Evolutionary conservation across 768 basidiomycete genomes (phyloP).

Genomic region (Dentipellis fragilis): DNA sequence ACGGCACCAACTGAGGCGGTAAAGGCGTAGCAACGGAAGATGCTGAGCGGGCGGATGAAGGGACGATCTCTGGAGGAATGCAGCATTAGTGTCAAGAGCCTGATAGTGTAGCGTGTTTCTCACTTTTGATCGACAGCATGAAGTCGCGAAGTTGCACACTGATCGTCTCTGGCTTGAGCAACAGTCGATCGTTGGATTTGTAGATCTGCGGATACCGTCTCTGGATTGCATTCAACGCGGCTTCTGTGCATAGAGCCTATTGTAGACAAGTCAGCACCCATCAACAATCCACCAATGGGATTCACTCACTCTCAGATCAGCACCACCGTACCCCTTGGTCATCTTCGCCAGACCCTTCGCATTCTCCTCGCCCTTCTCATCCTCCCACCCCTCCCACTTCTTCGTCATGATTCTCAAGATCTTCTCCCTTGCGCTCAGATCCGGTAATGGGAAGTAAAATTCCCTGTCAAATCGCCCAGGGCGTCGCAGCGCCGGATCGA

Average conservation of each 20-base stretch:
- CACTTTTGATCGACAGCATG: conserved; percentile 95
- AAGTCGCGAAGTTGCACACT: conserved; percentile 82
- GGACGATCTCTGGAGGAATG: conserved; percentile 64
- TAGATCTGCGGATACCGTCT: conserved; percentile 96
- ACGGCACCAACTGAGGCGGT: conserved; percentile 73
- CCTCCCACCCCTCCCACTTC: conserved; percentile 81
- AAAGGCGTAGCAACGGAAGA: conserved; percentile 79
- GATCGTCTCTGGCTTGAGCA: conserved; percentile 81
- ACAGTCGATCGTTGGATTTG: conserved; percentile 75
- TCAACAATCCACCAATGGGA: conserved; percentile 2
- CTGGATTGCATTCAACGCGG: conserved; percentile 93
- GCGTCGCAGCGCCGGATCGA: conserved; percentile 88
- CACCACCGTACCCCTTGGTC: conserved; percentile 97
- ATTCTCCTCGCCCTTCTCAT: conserved; percentile 34
- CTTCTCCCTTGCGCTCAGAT: conserved; percentile 72
- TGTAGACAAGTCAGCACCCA: conserved; percentile 4
- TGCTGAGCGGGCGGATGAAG: conserved; percentile 88
- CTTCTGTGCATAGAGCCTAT: conserved; percentile 94
- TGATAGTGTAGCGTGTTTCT: conserved; percentile 19
- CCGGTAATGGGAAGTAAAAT: conserved; percentile 93
- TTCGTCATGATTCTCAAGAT: conserved; percentile 87
- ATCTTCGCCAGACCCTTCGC: conserved; percentile 67
- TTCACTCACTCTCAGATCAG: conserved; percentile 77
- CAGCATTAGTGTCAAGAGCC: neutral
- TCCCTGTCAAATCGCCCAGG: conserved; percentile 96